These are phyloP conservation scores for Leucosporidium yakuticum DNA, from an alignment of 768 basidiomycete genomes.

Conservation along the genomic window DNA sequence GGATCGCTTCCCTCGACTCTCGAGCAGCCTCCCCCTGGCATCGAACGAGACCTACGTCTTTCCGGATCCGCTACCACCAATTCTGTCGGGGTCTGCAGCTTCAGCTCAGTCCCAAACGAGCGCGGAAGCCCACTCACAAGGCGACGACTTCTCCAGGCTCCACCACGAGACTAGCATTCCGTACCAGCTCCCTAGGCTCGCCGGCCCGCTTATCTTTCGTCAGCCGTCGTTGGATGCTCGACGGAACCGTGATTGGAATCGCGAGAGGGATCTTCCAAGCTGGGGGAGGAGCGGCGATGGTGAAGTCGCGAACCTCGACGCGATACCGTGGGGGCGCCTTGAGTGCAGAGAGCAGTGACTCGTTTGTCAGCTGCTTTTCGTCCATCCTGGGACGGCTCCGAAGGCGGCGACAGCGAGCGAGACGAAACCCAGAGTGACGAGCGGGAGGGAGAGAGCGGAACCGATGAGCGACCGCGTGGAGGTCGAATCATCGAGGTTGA, in stretches of 20 bases:
- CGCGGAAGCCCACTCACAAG: slow-evolving; percentile 39
- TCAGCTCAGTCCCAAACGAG: too few relatives aligned
- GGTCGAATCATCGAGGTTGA: too few relatives aligned
- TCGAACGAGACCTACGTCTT: background rate
- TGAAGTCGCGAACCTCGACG: slow-evolving; percentile 33
- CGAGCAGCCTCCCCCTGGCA: background rate
- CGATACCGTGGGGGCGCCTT: slow-evolving; percentile 34
- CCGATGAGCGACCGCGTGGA: too few relatives aligned
- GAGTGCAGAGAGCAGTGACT: slow-evolving; percentile 6
- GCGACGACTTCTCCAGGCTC: slow-evolving; percentile 46
- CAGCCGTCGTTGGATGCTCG: background rate
- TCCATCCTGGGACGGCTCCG: too few relatives aligned
- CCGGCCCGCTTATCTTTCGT: background rate
- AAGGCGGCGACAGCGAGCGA: too few relatives aligned
- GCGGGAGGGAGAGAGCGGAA: too few relatives aligned
- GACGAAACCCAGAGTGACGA: too few relatives aligned
- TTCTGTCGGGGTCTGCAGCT: background rate
- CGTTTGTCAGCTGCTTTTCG: background rate
- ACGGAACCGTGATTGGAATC: slow-evolving; percentile 28
- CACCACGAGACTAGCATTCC: slow-evolving; percentile 41
- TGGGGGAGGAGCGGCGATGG: slow-evolving; percentile 36
- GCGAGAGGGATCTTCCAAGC: slow-evolving; percentile 25
- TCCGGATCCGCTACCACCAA: background rate
- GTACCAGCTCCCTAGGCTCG: slow-evolving; percentile 35
- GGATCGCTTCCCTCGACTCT: too few relatives aligned